These are phyloP conservation scores for Coleophoma crateriformis DNA, from an alignment of 2,329 filamentous ascomycete species.

Conservation along the genomic window DNA sequence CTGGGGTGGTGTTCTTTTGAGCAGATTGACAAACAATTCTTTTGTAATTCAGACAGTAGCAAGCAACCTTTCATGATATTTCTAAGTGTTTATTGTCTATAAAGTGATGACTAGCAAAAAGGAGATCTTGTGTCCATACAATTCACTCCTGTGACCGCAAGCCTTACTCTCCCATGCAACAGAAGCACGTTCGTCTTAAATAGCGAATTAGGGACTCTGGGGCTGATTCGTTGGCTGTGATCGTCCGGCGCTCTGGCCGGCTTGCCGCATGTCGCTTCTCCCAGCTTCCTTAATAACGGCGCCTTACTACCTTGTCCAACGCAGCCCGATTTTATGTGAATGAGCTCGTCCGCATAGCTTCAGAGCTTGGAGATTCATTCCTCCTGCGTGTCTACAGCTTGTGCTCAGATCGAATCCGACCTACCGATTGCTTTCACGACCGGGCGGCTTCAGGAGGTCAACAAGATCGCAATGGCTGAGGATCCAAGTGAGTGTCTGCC, in stretches of 20 bases:
- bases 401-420: constrained; percentile 4
- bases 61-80: neutral
- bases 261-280: neutral
- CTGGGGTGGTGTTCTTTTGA: constrained; percentile 17
- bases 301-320: neutral
- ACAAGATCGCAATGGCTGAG: constrained; percentile 23
- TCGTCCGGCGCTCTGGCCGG: neutral
- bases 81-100: neutral
- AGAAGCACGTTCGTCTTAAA: neutral
- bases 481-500: constrained; percentile 29
- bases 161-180: neutral
- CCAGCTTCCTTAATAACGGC: constrained; percentile 4
- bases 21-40: constrained; percentile 22
- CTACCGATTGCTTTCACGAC: neutral
- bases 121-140: constrained; percentile 1
- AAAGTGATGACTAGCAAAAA: neutral
- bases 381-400: constrained; percentile 11
- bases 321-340: constrained; percentile 4
- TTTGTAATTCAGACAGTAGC: constrained; percentile 20
- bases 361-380: constrained; percentile 5
- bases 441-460: constrained; percentile 4
- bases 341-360: constrained; percentile 6
- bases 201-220: neutral
- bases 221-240: neutral
- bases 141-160: constrained; percentile 9